Base-by-base conservation (phyloP, 495 filamentous ascomycete species). In the Cairneyella variabilis region DNA sequence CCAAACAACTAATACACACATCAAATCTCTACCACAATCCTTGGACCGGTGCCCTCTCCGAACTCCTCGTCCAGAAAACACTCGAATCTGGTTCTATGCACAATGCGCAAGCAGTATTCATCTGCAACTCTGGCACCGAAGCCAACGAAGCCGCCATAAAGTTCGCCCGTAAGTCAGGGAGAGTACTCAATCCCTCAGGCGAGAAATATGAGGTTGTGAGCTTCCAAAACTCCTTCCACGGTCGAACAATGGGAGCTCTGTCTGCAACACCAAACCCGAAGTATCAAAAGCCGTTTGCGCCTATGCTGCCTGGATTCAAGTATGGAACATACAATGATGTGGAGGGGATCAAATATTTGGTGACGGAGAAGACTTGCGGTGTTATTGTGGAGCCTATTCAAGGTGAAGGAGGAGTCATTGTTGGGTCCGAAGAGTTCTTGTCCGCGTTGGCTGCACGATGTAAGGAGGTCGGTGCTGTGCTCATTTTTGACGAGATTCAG, bases 311-410 rank as follows among this genome's bases (percentile, higher is more conserved):
- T 0, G 93, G 93, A 2, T 98, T 95, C 71, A 80, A 72, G 56
- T 90, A 95, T 62, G 90, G 90, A 21, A 84, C 73, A 11, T 92
- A 85, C 74, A 97, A 98, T 62, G 84, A 97, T 65, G 69, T 88
- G 12, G 79, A 72, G 17, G 80, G 76, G 18, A 74, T 97, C 30
- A 67, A 83, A 26, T 72, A 74, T 2, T 74, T 96, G 8, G 79
- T 98, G 25, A 96, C 86, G 0, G 83, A 88, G 4, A 80, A 84
- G 48, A 97, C 95, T 1, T 96, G 90, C 65, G 88, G 90, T 59
- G 93, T 97, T n/a, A 88, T 98, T 44, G 79, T 97, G 20, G 93
- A 98, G 75, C 93, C 93, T 12, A 97, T 98, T 57, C 93, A 98
- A 71, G 93, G 93, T 34, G 93, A 98, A 72, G 93, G 93, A 32